Evolutionary conservation across 2,329 filamentous ascomycete species (phyloP), one percentile per base, ranked within the genome.

Genomic region (Fusarium tricinctum): DNA sequence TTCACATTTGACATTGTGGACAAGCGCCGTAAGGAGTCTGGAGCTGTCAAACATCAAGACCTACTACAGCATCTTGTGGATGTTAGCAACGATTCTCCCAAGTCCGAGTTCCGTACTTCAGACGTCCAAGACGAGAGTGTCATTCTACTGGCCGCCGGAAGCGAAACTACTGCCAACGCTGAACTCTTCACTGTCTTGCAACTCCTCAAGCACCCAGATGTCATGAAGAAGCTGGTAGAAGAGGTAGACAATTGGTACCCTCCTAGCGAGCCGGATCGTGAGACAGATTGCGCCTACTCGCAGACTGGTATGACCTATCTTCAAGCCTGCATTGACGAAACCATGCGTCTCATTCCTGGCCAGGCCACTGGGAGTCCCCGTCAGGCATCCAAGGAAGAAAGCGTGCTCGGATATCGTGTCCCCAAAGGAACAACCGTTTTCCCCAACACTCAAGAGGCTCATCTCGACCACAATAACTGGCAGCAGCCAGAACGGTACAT

Each of bases 191-290:
- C 44, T 14, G n/a, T 55, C 15, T 49, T 55, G 10, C 44, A 55
- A 22, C 52, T 55, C 22, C 44, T 55, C 10, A 55, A 55, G 8
- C 44, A 55, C 12, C 52, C 52, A 1, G 13, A 55, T 15, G 20
- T 26, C 19, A 55, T 55, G 52, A 40, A 49, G 52, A 55, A 49
- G 33, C 23, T 55, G 19, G 35, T 49, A 13, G 33, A 23, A 49
- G 52, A 55, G 23, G 52, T 55, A 4, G 52, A 55, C 33, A 55
- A 55, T 6, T 55, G 52, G 52, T 55, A 55, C 23, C 52, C 52
- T 49, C 26, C 44, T 4, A 49, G 44, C 6, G 44, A 55, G 4
- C 26, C 44, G 1, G 23, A 55, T 12, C 52, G 44, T 4, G 52
- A 19, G 13, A 55, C 43, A 1, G 52, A 55, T 6, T 55, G 52